Evolutionary conservation across 805 yeast genomes (phyloP), one percentile per base, ranked within the genome.

Genomic region (Wickerhamiella sergipiensis): DNA sequence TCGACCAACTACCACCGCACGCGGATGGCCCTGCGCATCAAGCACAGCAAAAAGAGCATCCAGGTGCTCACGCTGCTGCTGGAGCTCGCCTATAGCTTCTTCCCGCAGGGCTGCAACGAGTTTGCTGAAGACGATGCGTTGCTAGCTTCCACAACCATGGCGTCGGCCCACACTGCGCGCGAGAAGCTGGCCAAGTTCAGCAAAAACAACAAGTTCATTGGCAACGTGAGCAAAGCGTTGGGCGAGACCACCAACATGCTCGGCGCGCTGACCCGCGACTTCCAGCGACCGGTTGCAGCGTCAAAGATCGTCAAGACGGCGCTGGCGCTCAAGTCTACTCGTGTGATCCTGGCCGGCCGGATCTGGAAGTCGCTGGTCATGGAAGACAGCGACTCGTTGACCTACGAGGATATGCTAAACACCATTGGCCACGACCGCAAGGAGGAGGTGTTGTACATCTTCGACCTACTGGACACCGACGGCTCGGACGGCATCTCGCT

Each of bases 361-460:
- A 66, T 70, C 45, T 69, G 73, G 73, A 62, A 65, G 54, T 66
- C 72, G 7, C 55, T 69, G 47, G 72, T 69, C 1, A 60, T 65
- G 49, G 72, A 69, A 48, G 71, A 61, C 47, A 55, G 65, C 2
- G 66, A 60, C 5, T 54, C 55, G n/a, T 58, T 69, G 36, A 53
- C 57, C 2, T 55, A 62, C 42, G 62, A 64, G 10, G 72, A 70
- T 49, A 55, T 68, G 43, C 50, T 58, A 4, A 64, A 61, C n/a
- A 62, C 65, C 1, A 55, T 67, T 7, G 70, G 70, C 18, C 50
- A 50, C 12, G 58, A 56, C n/a, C 53, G 55, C 26, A 55, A 59
- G 18, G 62, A 57, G 12, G 71, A 67, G 10, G 67, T 63, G 5
- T 49, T 55, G 46, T 57, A 54, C 40, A 57, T 67, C 46, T 65